Evolutionary conservation across 2,329 filamentous ascomycete species (phyloP).

Genomic region (Trichophyton mentagrophytes): DNA sequence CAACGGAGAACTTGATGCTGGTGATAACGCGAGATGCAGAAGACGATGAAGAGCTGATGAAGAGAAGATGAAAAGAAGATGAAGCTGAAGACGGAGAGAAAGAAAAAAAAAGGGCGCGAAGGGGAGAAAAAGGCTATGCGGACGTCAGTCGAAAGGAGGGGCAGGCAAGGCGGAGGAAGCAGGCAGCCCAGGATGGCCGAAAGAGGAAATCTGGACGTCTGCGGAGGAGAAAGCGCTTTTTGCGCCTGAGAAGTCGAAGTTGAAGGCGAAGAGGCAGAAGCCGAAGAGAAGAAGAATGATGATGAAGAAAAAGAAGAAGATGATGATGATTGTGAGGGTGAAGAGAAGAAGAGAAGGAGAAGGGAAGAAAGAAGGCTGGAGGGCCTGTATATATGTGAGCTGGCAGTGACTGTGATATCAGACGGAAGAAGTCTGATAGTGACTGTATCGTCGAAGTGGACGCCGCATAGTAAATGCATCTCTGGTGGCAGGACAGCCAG

Average conservation of each 20-base stretch:
- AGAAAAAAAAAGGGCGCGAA: constrained; percentile 9
- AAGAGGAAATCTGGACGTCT: constrained; percentile 15
- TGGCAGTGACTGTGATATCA: not conserved
- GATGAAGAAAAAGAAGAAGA: not conserved
- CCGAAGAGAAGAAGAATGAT: not conserved
- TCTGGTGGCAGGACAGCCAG: not conserved
- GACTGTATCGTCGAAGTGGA: not conserved
- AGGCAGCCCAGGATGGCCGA: not conserved
- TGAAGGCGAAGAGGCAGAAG: constrained; percentile 11
- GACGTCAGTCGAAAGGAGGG: constrained; percentile 2
- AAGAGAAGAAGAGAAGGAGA: constrained; percentile 12
- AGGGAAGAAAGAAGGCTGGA: not conserved
- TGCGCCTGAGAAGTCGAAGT: constrained; percentile 8
- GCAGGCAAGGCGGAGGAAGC: not conserved
- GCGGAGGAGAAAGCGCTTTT: constrained; percentile 3
- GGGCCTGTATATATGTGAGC: not conserved
- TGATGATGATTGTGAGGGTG: no score
- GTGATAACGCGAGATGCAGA: not conserved
- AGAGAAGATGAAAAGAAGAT: constrained; percentile 11
- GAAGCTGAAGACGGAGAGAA: constrained; percentile 13
- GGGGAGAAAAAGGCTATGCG: not conserved
- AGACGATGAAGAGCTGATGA: constrained; percentile 5
- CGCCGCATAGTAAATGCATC: not conserved
- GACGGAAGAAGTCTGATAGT: not conserved
- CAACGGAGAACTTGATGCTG: not conserved